Evolutionary conservation across 2,329 filamentous ascomycete genomes (phyloP).

Genomic region (Epichloe typhina): DNA sequence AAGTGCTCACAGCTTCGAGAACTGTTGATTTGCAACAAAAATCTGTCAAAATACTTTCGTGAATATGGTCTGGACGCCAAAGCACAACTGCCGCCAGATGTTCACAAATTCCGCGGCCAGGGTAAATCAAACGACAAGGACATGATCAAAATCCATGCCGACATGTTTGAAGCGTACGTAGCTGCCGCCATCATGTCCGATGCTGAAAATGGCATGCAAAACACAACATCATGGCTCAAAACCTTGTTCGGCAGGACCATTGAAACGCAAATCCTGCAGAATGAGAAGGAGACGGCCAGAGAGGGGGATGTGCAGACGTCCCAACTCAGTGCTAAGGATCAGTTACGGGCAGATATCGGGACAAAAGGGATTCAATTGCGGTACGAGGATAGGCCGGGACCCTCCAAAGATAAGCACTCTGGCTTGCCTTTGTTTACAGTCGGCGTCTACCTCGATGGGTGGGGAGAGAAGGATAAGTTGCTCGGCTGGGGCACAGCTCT

Average conservation of each 20-base stretch:
- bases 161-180: constrained; percentile 85
- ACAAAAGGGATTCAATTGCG: constrained; percentile 44
- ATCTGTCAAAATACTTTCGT: constrained; percentile 54
- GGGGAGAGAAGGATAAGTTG: constrained; percentile 49
- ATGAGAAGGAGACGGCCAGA: constrained; percentile 6
- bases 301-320: background rate
- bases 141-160: constrained; percentile 62
- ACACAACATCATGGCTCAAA: constrained; percentile 58
- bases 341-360: constrained; percentile 28
- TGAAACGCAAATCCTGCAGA: constrained; percentile 33
- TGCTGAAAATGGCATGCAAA: constrained; percentile 44
- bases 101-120: constrained; percentile 15
- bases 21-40: constrained; percentile 66
- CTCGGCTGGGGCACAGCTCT: constrained; percentile 51
- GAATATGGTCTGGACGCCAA: constrained; percentile 58
- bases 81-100: constrained; percentile 41
- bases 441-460: constrained; percentile 52
- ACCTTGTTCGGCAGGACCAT: constrained; percentile 60
- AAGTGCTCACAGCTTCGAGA: constrained; percentile 66
- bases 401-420: constrained; percentile 39
- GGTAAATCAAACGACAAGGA: constrained; percentile 32
- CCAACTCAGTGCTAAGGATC: constrained; percentile 16
- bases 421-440: constrained; percentile 48
- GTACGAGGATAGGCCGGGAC: constrained; percentile 44
- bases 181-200: constrained; percentile 64